Conservation (phyloP, 805 yeast genomes). For the Lipomyces starkeyi region DNA sequence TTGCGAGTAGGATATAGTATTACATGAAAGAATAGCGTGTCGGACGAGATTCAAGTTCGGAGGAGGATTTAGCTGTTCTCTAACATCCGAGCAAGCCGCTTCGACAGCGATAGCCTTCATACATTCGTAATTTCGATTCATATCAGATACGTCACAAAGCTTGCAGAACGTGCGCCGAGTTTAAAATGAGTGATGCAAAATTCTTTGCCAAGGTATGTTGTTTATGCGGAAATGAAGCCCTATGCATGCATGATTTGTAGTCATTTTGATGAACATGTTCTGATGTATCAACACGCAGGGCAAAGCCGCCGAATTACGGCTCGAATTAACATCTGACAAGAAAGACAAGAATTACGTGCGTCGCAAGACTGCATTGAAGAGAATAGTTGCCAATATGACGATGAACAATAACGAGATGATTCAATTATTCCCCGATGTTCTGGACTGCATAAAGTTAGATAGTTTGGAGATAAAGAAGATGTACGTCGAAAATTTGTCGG, state of each 20-base stretch:
- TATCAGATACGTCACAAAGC: not conserved
- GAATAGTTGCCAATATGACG: slow-evolving; percentile 81
- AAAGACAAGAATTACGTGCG: slow-evolving; percentile 46
- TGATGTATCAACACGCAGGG: slow-evolving; percentile 37
- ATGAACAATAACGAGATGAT: slow-evolving; percentile 81
- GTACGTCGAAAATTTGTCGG: slow-evolving; percentile 27
- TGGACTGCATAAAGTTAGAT: slow-evolving; percentile 54
- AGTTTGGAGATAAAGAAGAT: slow-evolving; percentile 75
- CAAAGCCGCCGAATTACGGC: slow-evolving; percentile 47
- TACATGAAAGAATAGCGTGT: not conserved
- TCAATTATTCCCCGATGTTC: slow-evolving; percentile 66
- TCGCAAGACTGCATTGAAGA: slow-evolving; percentile 62
- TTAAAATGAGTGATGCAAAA: slow-evolving; percentile 43
- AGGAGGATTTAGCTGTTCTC: not conserved
- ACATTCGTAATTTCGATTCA: not conserved
- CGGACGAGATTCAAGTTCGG: not conserved
- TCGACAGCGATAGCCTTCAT: not conserved
- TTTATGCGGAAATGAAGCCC: not conserved
- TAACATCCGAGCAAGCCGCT: not conserved
- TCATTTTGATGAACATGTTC: not conserved
- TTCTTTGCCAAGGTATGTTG: slow-evolving; percentile 41
- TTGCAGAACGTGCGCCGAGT: not conserved
- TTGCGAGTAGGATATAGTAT: not conserved
- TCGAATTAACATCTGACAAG: slow-evolving; percentile 41
- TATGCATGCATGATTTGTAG: not conserved